Evolutionary conservation across 1,284 basidiomycete species (phyloP).

Genomic region (Trichosporon inkin): DNA sequence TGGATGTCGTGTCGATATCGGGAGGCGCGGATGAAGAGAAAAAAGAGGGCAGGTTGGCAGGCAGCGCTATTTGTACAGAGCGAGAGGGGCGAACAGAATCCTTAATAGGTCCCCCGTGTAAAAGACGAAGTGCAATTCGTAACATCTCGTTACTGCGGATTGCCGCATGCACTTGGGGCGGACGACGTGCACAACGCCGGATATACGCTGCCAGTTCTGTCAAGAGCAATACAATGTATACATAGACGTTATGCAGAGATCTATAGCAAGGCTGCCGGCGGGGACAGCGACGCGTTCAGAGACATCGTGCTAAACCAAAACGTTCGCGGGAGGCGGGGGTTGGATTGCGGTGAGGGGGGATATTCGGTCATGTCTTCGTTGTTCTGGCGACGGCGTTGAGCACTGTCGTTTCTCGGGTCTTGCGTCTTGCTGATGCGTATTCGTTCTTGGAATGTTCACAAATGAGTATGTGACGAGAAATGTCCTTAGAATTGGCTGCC

Average conservation of each 20-base stretch:
- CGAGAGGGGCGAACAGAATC: too few relatives aligned
- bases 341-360: too few relatives aligned
- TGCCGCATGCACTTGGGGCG: too few relatives aligned
- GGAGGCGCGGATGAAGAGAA: too few relatives aligned
- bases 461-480: neutral
- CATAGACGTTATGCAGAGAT: constrained; percentile 7
- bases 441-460: constrained; percentile 2
- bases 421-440: neutral
- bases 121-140: too few relatives aligned
- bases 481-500: neutral
- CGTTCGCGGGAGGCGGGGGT: neutral
- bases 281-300: neutral
- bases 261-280: neutral
- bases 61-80: too few relatives aligned
- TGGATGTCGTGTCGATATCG: too few relatives aligned
- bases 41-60: too few relatives aligned
- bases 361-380: constrained; percentile 1
- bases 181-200: constrained; percentile 4
- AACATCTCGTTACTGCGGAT: too few relatives aligned
- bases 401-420: neutral
- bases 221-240: constrained; percentile 6
- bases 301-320: neutral
- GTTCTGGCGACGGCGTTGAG: neutral
- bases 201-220: too few relatives aligned
- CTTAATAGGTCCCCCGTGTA: neutral